Evolutionary conservation across 495 filamentous ascomycete species (phyloP), one percentile per base, ranked within the genome.

Genomic region (Pyrenopolyporus hunteri): DNA sequence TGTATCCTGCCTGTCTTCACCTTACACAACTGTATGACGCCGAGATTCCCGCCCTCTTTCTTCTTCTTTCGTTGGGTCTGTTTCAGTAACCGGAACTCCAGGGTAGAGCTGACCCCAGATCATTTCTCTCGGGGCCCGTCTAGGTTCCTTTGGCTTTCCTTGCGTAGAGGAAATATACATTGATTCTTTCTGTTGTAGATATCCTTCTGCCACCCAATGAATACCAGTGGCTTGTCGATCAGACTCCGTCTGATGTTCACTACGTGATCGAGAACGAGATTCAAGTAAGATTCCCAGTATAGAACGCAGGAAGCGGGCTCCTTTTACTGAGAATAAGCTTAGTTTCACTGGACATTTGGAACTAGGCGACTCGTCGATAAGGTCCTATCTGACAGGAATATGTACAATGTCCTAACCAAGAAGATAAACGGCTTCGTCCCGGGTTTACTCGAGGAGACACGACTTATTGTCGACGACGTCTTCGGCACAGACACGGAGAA

Each of bases 401-500:
- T 80, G 32, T 59, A 65, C 6, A 70, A 64, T 10, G 65, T 68
- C 6, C 61, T 81, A 25, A 81, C 76, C n/a, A 68, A 68, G 10
- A 62, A 75, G 40, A 71, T 77, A 6, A 73, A 73, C 40, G 70
- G 70, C 32, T 60, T 79, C 11, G 70, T 78, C 11, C 68, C 69
- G 5, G 74, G 68, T 13, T 68, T 82, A 2, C 64, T 72, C 7
- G 80, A 82, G 1, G 80, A 83, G 70, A 67, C 70, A 5, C 59
- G 47, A 4, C 62, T 46, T 16, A 69, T 33, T 8, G 63, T 80
- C 7, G 69, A 73, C 6, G 10, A 68, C 10, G 39, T 64, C 26
- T 79, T 67, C 74, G 78, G 74, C 11, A 59, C n/a, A 14, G 63
- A 70, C 23, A 59, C 52, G 8, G 66, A 70, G 66, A 66, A 7